phyloP scores from a whole-genome alignment of 345 rosid genomes.

The Chamaenerion angustifolium region DNA sequence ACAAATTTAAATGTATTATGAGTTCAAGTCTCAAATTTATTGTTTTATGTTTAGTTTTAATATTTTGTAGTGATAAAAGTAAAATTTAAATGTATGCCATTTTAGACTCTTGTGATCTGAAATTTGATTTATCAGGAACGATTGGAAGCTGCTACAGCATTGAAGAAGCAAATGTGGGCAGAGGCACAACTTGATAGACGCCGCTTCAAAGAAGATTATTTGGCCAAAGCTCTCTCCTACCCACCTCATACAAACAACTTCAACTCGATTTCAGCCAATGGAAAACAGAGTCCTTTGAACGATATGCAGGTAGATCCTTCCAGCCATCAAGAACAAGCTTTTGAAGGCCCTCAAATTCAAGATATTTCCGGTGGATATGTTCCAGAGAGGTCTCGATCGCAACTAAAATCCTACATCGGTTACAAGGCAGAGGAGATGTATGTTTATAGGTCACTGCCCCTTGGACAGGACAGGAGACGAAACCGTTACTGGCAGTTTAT shows the following conservation, averaged over 20 bases:
- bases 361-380: constrained; percentile 34
- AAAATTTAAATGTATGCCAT: no score
- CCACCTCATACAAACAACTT: constrained; percentile 30
- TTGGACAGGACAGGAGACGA: constrained; percentile 88
- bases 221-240: constrained; percentile 25
- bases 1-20: no score
- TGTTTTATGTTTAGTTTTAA: background rate
- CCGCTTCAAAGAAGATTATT: constrained; percentile 55
- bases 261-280: constrained; percentile 15
- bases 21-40: no score
- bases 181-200: constrained; percentile 89
- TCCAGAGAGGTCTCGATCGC: constrained; percentile 56
- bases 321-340: constrained; percentile 28
- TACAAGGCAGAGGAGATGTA: constrained; percentile 75
- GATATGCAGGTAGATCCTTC: constrained; percentile 14
- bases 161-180: constrained; percentile 90
- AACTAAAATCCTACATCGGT: constrained; percentile 57
- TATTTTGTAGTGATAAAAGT: no score
- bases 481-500: constrained; percentile 85
- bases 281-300: constrained; percentile 32
- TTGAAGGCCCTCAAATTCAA: constrained; percentile 42
- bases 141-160: constrained; percentile 70
- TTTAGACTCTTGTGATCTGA: constrained; percentile 10
- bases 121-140: constrained; percentile 47
- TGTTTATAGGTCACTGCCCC: constrained; percentile 66